Evolutionary conservation across 2,329 filamentous ascomycete genomes (phyloP).

Genomic region (Arthrobotrys iridis): DNA sequence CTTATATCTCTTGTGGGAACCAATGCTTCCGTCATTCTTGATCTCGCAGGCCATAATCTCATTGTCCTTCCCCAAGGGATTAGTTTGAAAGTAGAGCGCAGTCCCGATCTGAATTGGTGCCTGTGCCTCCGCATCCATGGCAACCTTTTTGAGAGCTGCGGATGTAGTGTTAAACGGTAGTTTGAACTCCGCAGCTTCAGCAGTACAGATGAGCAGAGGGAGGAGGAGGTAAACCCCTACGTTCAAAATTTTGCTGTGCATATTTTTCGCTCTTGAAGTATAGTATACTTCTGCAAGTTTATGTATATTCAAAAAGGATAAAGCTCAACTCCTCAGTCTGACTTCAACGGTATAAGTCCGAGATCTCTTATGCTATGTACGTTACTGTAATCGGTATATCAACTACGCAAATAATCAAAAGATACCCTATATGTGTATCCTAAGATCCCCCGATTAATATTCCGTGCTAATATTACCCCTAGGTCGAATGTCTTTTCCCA

Average conservation of each 20-base stretch:
- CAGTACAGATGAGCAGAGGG: slow-evolving; percentile 2
- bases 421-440: background rate
- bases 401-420: background rate
- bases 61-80: slow-evolving; percentile 17
- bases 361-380: background rate
- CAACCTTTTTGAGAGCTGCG: background rate
- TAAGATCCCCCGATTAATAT: slow-evolving; percentile 3
- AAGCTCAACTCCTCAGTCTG: slow-evolving; percentile 7
- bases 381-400: slow-evolving; percentile 11
- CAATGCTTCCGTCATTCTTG: slow-evolving; percentile 17
- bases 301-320: background rate
- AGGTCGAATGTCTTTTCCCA: background rate
- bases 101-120: background rate
- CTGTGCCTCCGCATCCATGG: background rate
- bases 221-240: slow-evolving; percentile 7
- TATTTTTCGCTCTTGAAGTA: background rate
- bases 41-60: slow-evolving; percentile 35
- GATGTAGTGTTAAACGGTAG: slow-evolving; percentile 14
- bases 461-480: slow-evolving; percentile 7
- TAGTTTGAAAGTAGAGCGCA: slow-evolving; percentile 45
- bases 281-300: slow-evolving; percentile 6
- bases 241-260: slow-evolving; percentile 28
- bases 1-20: slow-evolving; percentile 1
- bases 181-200: slow-evolving; percentile 20
- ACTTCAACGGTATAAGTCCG: background rate